A percentile compares a stretch with the other conserved stretches of the same genome.
These are phyloP conservation scores for Metschnikowia vanudenii DNA, from an alignment of 805 yeast genomes.

Conservation along the genomic window DNA sequence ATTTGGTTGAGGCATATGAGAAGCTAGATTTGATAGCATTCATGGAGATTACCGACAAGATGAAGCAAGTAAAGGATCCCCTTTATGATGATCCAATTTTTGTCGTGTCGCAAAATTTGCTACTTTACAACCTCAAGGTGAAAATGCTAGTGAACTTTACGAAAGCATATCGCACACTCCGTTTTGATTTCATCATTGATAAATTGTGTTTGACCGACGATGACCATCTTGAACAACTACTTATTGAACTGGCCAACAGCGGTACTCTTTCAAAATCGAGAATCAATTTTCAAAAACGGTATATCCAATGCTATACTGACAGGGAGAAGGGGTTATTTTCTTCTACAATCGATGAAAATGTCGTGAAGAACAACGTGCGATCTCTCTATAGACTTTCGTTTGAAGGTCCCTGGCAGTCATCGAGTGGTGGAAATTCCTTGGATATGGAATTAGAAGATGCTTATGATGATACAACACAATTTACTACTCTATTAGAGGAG, in stretches of 20 bases:
- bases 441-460: constrained; percentile 2
- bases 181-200: constrained; percentile 26
- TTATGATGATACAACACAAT: not conserved
- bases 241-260: constrained; percentile 28
- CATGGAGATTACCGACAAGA: constrained; percentile 15
- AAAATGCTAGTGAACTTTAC: constrained; percentile 30
- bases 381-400: constrained; percentile 12
- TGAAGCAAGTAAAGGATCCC: constrained; percentile 23
- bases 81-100: constrained; percentile 33
- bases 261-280: constrained; percentile 31
- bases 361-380: constrained; percentile 24
- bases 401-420: constrained; percentile 15
- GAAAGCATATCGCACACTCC: constrained; percentile 30
- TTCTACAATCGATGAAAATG: constrained; percentile 20
- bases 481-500: constrained; percentile 2
- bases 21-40: constrained; percentile 27
- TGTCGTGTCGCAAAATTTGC: constrained; percentile 24
- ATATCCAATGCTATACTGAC: constrained; percentile 16
- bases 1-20: constrained; percentile 32
- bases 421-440: not conserved
- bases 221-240: constrained; percentile 26
- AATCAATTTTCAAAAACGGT: constrained; percentile 29
- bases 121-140: constrained; percentile 31
- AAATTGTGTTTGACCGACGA: constrained; percentile 23
- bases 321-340: constrained; percentile 16